Conservation (phyloP, 768 basidiomycete genomes). For the Neoboletus subvelutipes region DNA sequence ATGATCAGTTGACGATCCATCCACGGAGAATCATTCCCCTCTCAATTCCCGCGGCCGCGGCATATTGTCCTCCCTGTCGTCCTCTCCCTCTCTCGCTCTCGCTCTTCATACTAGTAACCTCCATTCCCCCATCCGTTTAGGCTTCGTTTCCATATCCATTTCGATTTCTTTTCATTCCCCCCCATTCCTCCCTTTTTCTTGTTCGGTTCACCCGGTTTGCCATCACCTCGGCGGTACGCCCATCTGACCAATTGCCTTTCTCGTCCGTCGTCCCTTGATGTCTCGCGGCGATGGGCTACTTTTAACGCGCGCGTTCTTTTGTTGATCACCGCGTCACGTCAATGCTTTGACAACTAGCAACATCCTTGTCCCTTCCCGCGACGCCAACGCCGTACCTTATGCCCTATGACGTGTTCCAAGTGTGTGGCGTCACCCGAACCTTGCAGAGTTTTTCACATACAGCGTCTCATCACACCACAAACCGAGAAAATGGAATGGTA, state of each 20-base stretch:
- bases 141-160: slow-evolving; percentile 1
- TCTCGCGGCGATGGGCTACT: slow-evolving; percentile 3
- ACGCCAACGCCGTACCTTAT: slow-evolving; percentile 3
- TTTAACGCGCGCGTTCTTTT: slow-evolving; percentile 2
- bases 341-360: slow-evolving; percentile 2
- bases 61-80: background rate
- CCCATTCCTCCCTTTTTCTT: background rate
- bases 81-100: background rate
- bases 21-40: background rate
- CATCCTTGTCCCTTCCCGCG: slow-evolving; percentile 3
- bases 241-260: background rate
- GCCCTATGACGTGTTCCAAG: background rate
- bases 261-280: slow-evolving; percentile 6
- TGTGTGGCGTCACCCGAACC: background rate
- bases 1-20: background rate
- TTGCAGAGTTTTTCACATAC: background rate
- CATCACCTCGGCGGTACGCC: slow-evolving; percentile 7
- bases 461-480: background rate
- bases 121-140: slow-evolving; percentile 2
- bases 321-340: slow-evolving; percentile 18
- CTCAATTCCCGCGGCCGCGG: slow-evolving; percentile 7
- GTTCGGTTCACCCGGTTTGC: background rate
- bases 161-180: background rate
- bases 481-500: background rate
- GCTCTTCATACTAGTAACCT: background rate